phyloP scores from a whole-genome alignment of 129 eudicot species.

The Calendula officinalis region DNA sequence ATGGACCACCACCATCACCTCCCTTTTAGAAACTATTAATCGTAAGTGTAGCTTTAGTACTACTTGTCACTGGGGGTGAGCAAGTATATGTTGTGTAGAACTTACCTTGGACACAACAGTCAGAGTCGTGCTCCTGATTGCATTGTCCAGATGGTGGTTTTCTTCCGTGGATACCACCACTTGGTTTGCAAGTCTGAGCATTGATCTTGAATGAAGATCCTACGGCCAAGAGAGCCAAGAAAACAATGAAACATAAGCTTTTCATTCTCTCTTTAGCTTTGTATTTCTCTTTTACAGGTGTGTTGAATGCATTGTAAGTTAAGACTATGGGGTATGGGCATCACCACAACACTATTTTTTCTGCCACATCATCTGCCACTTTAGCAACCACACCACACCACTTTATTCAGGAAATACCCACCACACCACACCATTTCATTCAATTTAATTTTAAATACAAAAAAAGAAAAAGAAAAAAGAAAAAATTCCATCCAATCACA shows the following conservation, averaged over 20 bases:
- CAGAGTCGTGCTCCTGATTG: conserved; percentile 36
- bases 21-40: conserved; percentile 47
- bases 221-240: conserved; percentile 20
- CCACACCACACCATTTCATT: too few species aligned
- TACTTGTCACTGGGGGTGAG: conserved; percentile 40
- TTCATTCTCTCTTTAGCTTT: conserved; percentile 25
- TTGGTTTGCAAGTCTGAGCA: conserved; percentile 39
- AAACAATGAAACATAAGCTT: conserved; percentile 2
- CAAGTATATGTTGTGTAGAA: conserved; percentile 44
- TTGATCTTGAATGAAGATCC: conserved; percentile 3
- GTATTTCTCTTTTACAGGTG: not conserved
- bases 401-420: too few species aligned
- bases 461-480: too few species aligned
- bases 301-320: not conserved
- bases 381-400: too few species aligned
- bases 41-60: conserved; percentile 42
- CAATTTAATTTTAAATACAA: too few species aligned
- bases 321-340: too few species aligned
- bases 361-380: too few species aligned
- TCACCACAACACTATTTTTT: too few species aligned
- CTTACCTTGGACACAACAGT: conserved; percentile 43
- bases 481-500: too few species aligned
- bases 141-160: conserved; percentile 45
- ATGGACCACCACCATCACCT: conserved; percentile 54
- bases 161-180: conserved; percentile 39